Percentiles rank a stretch among this genome's conserved stretches.
phyloP scores from a whole-genome alignment of 2,329 filamentous ascomycete species.

The Cordyceps cicadae region DNA sequence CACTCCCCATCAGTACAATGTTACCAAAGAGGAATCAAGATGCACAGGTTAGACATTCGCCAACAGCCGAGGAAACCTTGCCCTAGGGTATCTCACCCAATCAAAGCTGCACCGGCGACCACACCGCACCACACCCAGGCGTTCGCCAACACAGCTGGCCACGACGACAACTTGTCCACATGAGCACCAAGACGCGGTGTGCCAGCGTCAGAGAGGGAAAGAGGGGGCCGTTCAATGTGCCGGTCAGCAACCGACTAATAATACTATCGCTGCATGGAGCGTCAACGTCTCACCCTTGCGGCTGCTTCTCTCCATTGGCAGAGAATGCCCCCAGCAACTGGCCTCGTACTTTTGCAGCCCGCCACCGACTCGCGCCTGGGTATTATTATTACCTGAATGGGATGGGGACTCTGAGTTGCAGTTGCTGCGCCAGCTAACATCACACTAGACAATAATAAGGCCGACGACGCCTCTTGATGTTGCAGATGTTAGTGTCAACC shows the following conservation, averaged over 20 bases:
- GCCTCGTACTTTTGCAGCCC: neutral
- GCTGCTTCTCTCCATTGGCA: neutral
- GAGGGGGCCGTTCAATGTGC: neutral
- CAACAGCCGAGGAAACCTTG: neutral
- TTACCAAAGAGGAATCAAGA: too few species aligned
- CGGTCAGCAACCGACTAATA: neutral
- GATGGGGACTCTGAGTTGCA: too few species aligned
- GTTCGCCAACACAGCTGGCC: neutral
- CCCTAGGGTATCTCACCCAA: neutral
- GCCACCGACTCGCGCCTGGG: neutral
- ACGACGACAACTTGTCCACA: conserved; percentile 3
- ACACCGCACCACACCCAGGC: neutral
- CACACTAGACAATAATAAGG: too few species aligned
- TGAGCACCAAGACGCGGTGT: conserved; percentile 7
- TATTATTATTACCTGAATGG: too few species aligned
- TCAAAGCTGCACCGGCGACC: neutral
- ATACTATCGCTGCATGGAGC: neutral
- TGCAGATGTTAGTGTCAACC: too few species aligned
- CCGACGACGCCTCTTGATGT: too few species aligned
- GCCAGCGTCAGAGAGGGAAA: neutral
- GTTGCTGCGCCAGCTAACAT: too few species aligned
- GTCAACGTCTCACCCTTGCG: neutral
- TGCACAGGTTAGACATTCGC: neutral
- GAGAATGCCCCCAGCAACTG: neutral
- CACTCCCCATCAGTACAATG: too few species aligned